These are phyloP conservation scores for Telfairia occidentalis DNA, from an alignment of 331 rosid genomes.

Conservation along the genomic window DNA sequence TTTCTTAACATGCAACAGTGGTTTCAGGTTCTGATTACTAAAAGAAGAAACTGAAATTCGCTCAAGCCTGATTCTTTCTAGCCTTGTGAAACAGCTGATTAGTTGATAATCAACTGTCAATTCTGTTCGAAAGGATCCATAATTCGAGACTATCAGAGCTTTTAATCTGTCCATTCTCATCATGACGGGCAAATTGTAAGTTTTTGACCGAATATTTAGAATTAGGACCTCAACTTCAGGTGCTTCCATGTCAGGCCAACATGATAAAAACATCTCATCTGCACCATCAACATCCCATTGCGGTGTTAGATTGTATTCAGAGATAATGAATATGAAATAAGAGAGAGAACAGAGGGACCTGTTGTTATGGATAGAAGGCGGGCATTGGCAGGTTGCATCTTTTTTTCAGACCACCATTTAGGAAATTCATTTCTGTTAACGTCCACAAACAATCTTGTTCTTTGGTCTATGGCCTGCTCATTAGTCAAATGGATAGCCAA, in stretches of 20 bases:
- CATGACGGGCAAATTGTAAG: constrained; percentile 36
- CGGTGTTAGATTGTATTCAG: background rate
- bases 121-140: constrained; percentile 32
- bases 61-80: constrained; percentile 20
- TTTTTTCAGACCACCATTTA: constrained; percentile 33
- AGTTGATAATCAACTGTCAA: constrained; percentile 21
- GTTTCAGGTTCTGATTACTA: background rate
- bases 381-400: constrained; percentile 22
- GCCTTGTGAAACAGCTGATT: constrained; percentile 18
- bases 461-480: constrained; percentile 17
- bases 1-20: constrained; percentile 26
- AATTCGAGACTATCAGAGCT: constrained; percentile 44
- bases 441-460: constrained; percentile 37
- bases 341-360: constrained; percentile 24
- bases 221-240: constrained; percentile 41
- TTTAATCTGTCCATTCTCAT: constrained; percentile 36
- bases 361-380: constrained; percentile 38
- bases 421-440: constrained; percentile 30
- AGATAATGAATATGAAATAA: background rate
- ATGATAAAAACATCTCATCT: constrained; percentile 39
- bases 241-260: constrained; percentile 41
- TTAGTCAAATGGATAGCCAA: constrained; percentile 38
- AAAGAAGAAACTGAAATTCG: constrained; percentile 5
- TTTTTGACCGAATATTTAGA: constrained; percentile 31
- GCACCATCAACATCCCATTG: constrained; percentile 10